These are phyloP conservation scores for Limonium bicolor DNA, from an alignment of 148 eudicot genomes.

Conservation along the genomic window DNA sequence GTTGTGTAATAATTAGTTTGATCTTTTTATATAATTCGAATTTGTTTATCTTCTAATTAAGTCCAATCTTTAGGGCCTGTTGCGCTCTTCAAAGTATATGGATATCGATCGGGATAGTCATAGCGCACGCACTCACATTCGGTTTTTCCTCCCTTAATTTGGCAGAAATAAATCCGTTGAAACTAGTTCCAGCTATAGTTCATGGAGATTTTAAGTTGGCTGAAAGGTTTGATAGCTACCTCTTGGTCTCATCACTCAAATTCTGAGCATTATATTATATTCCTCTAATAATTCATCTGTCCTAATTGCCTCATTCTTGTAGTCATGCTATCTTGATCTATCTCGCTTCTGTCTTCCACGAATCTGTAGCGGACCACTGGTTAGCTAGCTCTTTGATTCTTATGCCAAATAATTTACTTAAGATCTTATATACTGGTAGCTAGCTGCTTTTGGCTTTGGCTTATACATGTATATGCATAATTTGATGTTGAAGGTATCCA, in stretches of 20 bases:
- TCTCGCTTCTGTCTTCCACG: conserved; percentile 20
- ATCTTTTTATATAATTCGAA: too few species aligned
- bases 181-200: conserved; percentile 24
- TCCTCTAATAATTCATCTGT: not conserved
- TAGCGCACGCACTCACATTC: too few species aligned
- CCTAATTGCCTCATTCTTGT: conserved; percentile 1
- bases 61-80: too few species aligned
- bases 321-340: conserved; percentile 25
- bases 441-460: too few species aligned
- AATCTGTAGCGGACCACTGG: conserved; percentile 18
- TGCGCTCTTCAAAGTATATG: too few species aligned
- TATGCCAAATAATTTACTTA: too few species aligned
- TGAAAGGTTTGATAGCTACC: conserved; percentile 16
- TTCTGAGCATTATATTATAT: not conserved
- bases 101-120: not conserved
- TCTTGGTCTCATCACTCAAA: not conserved
- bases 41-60: too few species aligned
- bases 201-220: conserved; percentile 27
- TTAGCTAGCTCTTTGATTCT: too few species aligned
- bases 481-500: conserved; percentile 17
- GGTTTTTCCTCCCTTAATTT: not conserved
- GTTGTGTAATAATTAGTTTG: too few species aligned
- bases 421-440: too few species aligned
- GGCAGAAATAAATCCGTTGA: conserved; percentile 28
- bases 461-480: too few species aligned